These are phyloP conservation scores for Arthrobotrys conoides DNA, from an alignment of 2,329 filamentous ascomycete genomes.

Conservation along the genomic window DNA sequence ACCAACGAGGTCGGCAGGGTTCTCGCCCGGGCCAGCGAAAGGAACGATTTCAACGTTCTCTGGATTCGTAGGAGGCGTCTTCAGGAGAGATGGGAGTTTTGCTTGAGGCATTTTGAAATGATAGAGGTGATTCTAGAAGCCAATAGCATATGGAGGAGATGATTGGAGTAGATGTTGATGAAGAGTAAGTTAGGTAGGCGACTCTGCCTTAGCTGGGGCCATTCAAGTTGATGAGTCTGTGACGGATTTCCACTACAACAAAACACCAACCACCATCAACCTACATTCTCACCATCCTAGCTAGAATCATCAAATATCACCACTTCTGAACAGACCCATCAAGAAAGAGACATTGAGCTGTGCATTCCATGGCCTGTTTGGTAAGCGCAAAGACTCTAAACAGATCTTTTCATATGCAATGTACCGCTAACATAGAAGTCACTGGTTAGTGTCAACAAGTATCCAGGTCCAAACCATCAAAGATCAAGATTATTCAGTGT, in stretches of 20 bases:
- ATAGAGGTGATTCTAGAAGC: constrained; percentile 21
- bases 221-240: neutral
- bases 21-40: constrained; percentile 10
- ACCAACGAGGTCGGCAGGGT: constrained; percentile 27
- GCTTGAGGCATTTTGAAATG: constrained; percentile 15
- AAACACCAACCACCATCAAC: neutral
- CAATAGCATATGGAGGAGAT: neutral
- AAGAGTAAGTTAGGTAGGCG: too few species aligned
- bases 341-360: neutral
- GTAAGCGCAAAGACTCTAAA: neutral
- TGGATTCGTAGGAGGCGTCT: neutral
- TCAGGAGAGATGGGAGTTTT: neutral
- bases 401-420: too few species aligned
- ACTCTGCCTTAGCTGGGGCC: neutral
- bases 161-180: neutral
- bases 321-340: too few species aligned
- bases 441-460: neutral
- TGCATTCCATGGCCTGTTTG: neutral
- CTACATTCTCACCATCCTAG: neutral
- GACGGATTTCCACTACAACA: neutral
- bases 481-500: neutral
- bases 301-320: neutral
- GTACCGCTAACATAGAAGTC: neutral
- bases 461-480: too few species aligned
- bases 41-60: constrained; percentile 39